These are phyloP conservation scores for Blastocystis sp. DNA, from an alignment of 352 stramenopile species.

Conservation along the genomic window DNA sequence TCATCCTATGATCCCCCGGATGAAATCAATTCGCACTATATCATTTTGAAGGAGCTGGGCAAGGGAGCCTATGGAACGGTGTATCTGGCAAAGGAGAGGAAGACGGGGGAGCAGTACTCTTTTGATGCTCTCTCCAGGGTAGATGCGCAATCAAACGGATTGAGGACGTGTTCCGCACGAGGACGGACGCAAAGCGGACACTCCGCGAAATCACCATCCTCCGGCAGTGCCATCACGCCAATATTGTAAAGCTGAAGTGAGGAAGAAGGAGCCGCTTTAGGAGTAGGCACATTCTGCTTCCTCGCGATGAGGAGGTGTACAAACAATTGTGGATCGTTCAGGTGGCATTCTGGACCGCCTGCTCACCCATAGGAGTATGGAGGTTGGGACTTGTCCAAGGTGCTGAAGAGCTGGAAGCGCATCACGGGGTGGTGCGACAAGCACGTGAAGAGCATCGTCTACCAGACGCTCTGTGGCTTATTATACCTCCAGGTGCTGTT, in stretches of 20 bases:
- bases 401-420: constrained; percentile 73
- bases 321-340: constrained; percentile 67
- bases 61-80: constrained; percentile 68
- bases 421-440: constrained; percentile 77
- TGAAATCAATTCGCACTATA: constrained; percentile 54
- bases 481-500: constrained; percentile 49
- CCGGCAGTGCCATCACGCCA: constrained; percentile 55
- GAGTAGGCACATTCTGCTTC: constrained; percentile 58
- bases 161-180: constrained; percentile 65
- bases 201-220: constrained; percentile 67
- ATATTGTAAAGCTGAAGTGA: constrained; percentile 60
- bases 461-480: constrained; percentile 66
- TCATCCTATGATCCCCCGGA: constrained; percentile 30
- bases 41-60: constrained; percentile 56
- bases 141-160: constrained; percentile 66
- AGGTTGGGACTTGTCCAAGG: constrained; percentile 65
- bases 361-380: constrained; percentile 54
- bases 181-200: constrained; percentile 59
- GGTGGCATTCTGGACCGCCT: not conserved
- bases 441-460: constrained; percentile 77
- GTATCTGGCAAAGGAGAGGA: constrained; percentile 55
- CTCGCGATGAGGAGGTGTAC: constrained; percentile 37
- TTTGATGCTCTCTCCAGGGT: not conserved
- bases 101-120: constrained; percentile 8
- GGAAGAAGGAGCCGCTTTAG: too few relatives aligned